Base-by-base conservation (phyloP, 2,329 filamentous ascomycete genomes). In the Parastagonospora nodorum region DNA sequence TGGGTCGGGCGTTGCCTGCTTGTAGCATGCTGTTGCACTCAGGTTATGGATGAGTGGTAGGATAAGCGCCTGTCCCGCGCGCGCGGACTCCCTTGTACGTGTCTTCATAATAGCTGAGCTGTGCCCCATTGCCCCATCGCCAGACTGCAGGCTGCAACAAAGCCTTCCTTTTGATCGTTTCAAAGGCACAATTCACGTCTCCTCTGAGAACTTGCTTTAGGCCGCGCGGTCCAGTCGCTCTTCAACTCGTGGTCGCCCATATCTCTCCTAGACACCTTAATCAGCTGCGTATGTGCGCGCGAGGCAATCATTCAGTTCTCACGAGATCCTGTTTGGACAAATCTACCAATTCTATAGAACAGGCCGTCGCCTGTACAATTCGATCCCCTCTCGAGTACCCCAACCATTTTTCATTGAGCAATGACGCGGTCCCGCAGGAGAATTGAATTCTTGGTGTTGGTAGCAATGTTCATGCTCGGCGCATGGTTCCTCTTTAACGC, bases 381-480 rank as follows among this genome's bases (percentile, higher is more conserved):
- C 5, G 10, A 33, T 4, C 11, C 10, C 14, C 33, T 14, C 33
- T n/a, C 32, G 4, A 51, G 28, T 43, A 30, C 11, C 31, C 27
- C 15, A 43, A 28, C n/a, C 14, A 53, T 29, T 54, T 48, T 16
- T 8, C 15, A 45, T 48, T 40, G 7, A 49, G 31, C 42, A 31
- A 59, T 53, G 35, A 53, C 60, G 44, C 53, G 29, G 40, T 54
- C 28, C 30, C 47, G 31, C 30, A 57, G 50, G 19, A 52, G 45
- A 32, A 39, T 60, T 15, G 58, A 51, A 38, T 51, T 45, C 8
- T 14, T 48, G 9, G 50, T 57, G 38, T n/a, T n/a, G n/a, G 36
- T 58, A 33, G 51, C 50, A 43, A 49, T 58, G n/a, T 53, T 57
- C 24, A 5, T 58, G 8, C 50, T 61, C 28, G 55, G 53, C 46